Evolutionary conservation across 2,329 filamentous ascomycete genomes (phyloP).

Genomic region (Epichloe scottii): DNA sequence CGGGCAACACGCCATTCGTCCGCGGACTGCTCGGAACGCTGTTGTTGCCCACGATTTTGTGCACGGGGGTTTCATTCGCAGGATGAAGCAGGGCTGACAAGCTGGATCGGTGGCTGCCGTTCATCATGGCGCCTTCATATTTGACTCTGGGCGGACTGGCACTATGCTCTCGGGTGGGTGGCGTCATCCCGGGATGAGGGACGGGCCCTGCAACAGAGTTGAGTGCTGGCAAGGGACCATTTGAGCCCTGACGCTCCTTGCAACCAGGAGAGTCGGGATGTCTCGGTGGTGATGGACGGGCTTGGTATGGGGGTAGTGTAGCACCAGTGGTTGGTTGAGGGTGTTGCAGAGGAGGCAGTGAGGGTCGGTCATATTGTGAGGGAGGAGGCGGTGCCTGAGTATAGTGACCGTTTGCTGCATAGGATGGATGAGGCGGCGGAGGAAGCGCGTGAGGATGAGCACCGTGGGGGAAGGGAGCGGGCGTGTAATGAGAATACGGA

Average conservation of each 20-base stretch:
- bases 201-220: slow-evolving; percentile 12
- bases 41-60: slow-evolving; percentile 27
- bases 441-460: slow-evolving; percentile 14
- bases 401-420: slow-evolving; percentile 18
- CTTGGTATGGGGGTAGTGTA: slow-evolving; percentile 18
- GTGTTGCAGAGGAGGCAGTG: slow-evolving; percentile 25
- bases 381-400: slow-evolving; percentile 6
- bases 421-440: slow-evolving; percentile 15
- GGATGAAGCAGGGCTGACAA: slow-evolving; percentile 40
- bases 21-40: slow-evolving; percentile 30
- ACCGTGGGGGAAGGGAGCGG: slow-evolving; percentile 23
- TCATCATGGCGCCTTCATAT: slow-evolving; percentile 20
- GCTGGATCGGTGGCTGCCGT: slow-evolving; percentile 27
- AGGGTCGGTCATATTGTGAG: slow-evolving; percentile 20
- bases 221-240: slow-evolving; percentile 33
- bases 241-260: slow-evolving; percentile 30
- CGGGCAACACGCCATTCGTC: slow-evolving; percentile 14
- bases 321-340: slow-evolving; percentile 14
- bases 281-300: slow-evolving; percentile 22
- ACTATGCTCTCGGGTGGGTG: slow-evolving; percentile 34
- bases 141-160: slow-evolving; percentile 34
- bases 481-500: slow-evolving; percentile 35
- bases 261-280: slow-evolving; percentile 30
- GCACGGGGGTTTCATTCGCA: slow-evolving; percentile 33
- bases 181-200: slow-evolving; percentile 21